Conservation (phyloP, 2,329 filamentous ascomycete species). For the Mycosphaerella arachidis region DNA sequence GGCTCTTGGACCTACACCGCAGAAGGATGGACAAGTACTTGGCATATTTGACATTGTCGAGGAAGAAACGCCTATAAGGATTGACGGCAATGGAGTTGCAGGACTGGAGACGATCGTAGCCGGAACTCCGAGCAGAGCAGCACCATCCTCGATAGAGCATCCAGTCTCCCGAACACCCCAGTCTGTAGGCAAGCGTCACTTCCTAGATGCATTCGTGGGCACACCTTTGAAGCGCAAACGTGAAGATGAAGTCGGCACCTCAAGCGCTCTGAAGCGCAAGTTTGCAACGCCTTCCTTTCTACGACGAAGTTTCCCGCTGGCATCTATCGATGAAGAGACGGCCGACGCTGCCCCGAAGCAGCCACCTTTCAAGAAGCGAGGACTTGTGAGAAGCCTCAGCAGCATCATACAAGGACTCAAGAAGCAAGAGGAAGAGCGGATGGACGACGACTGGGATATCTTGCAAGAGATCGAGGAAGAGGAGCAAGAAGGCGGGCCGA, state of each 20-base stretch:
- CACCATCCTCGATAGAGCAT: slow-evolving; percentile 10
- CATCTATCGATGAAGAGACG: slow-evolving; percentile 55
- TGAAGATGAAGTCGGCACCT: slow-evolving; percentile 33
- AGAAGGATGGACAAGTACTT: slow-evolving; percentile 70
- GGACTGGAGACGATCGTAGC: slow-evolving; percentile 33
- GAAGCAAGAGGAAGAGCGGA: slow-evolving; percentile 63
- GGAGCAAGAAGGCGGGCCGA: slow-evolving; percentile 16
- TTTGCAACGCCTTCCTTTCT: slow-evolving; percentile 71
- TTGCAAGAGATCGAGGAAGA: slow-evolving; percentile 64
- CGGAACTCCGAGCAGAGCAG: slow-evolving; percentile 38
- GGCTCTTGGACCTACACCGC: slow-evolving; percentile 68
- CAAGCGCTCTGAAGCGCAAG: slow-evolving; percentile 28
- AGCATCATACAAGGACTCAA: slow-evolving; percentile 67
- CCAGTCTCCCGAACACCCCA: slow-evolving; percentile 42
- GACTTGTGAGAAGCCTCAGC: slow-evolving; percentile 64
- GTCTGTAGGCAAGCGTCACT: slow-evolving; percentile 56
- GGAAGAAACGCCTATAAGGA: slow-evolving; percentile 19
- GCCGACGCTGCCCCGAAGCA: slow-evolving; percentile 10
- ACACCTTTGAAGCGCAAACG: slow-evolving; percentile 56
- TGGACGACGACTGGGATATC: slow-evolving; percentile 71
- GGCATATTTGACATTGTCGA: slow-evolving; percentile 71
- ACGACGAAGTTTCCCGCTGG: slow-evolving; percentile 48
- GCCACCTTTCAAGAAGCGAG: slow-evolving; percentile 40
- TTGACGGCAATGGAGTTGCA: slow-evolving; percentile 23
- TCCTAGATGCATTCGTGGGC: slow-evolving; percentile 57